These are phyloP conservation scores for Lactarius psammicola DNA, from an alignment of 768 basidiomycete genomes.

Conservation along the genomic window DNA sequence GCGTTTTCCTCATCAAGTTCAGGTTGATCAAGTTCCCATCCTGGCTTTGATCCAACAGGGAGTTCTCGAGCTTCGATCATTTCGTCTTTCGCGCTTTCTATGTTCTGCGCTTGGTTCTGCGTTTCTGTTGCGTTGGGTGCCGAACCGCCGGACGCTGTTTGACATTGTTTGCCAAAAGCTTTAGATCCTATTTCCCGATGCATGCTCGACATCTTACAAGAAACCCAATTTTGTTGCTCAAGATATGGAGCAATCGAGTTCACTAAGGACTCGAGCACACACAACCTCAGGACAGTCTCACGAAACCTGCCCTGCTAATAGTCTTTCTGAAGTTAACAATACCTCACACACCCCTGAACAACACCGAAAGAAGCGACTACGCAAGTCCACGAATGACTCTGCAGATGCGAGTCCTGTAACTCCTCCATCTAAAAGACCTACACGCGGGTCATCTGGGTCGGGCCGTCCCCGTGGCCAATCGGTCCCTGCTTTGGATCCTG, in stretches of 20 bases:
- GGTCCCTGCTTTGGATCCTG: slow-evolving; percentile 54
- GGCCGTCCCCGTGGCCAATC: slow-evolving; percentile 38
- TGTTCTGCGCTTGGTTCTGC: background rate
- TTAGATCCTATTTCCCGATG: slow-evolving; percentile 12
- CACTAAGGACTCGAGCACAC: background rate
- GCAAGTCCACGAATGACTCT: slow-evolving; percentile 6
- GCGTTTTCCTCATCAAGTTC: slow-evolving; percentile 40
- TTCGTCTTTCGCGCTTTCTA: background rate
- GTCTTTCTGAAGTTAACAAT: slow-evolving; percentile 12
- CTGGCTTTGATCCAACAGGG: slow-evolving; percentile 56
- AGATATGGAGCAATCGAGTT: slow-evolving; percentile 4
- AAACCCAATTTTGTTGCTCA: background rate
- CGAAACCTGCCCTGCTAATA: background rate
- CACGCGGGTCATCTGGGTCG: slow-evolving; percentile 23
- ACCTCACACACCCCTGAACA: slow-evolving; percentile 2
- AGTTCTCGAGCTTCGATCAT: slow-evolving; percentile 36
- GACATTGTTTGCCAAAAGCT: slow-evolving; percentile 1
- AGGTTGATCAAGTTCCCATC: slow-evolving; percentile 55
- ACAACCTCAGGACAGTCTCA: slow-evolving; percentile 3
- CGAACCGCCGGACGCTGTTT: background rate
- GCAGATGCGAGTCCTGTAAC: slow-evolving; percentile 10
- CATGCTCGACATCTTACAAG: background rate
- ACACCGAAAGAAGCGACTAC: slow-evolving; percentile 24
- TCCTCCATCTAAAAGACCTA: slow-evolving; percentile 12
- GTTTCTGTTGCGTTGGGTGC: background rate